Evolutionary conservation across 192 early-diverging fungal species (phyloP).

Genomic region (Rhizophagus clarus): DNA sequence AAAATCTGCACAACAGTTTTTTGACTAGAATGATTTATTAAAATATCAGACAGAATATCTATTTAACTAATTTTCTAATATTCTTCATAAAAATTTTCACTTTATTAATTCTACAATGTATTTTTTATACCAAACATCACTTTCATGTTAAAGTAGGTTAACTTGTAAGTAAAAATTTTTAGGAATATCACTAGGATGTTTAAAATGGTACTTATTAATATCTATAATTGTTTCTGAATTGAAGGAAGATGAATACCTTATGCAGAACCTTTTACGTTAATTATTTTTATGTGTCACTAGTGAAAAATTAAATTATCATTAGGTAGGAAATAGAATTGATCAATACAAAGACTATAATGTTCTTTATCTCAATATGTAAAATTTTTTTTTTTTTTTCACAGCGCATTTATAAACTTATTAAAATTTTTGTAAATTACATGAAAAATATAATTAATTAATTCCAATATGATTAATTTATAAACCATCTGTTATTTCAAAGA

Average conservation of each 20-base stretch:
- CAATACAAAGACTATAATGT: not conserved
- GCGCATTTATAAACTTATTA: too few relatives aligned
- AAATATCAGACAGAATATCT: not conserved
- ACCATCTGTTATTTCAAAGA: too few relatives aligned
- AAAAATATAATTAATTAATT: too few relatives aligned
- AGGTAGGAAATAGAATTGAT: not conserved
- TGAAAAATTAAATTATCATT: not conserved
- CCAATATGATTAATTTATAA: too few relatives aligned
- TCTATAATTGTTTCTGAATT: not conserved
- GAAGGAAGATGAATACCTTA: not conserved
- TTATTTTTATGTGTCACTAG: not conserved
- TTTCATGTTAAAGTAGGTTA: not conserved
- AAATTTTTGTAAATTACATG: too few relatives aligned
- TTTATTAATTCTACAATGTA: not conserved
- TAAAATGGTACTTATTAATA: not conserved
- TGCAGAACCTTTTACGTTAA: not conserved
- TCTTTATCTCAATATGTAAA: slow-evolving; percentile 1
- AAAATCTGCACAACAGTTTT: not conserved
- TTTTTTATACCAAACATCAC: slow-evolving; percentile 17
- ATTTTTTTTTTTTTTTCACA: too few relatives aligned
- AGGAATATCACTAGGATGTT: not conserved
- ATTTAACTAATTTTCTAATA: not conserved
- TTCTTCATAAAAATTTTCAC: not conserved
- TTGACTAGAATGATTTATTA: slow-evolving; percentile 5
- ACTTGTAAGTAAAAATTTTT: slow-evolving; percentile 6